Evolutionary conservation across 148 eudicot genomes (phyloP), one percentile per base, ranked within the genome.

Genomic region (Chenopodium formosanum): DNA sequence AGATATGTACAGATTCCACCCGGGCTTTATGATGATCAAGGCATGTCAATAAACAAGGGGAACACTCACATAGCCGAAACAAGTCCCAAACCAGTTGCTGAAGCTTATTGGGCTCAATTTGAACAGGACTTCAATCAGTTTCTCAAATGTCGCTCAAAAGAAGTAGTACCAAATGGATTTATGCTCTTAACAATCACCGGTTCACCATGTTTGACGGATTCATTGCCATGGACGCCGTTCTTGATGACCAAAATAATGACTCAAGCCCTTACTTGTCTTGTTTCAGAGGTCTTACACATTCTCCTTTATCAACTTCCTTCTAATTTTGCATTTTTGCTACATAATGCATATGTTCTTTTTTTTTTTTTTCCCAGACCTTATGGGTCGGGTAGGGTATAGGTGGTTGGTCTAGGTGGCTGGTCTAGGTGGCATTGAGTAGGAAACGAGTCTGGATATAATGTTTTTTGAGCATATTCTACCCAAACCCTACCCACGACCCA

Each of bases 91-190:
- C 32, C 8, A 1, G 91, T 88, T 66, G 80, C 72, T 20, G 72
- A 84, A 60, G 88, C 90, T 2, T 90, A 88, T 66, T 60, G 65
- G 48, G 48, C 75, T 73, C 88, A 90, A 40, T 90, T 88, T 47
- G 52, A 82, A 47, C 66, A 81, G 62, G 91, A 88, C 58, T 83
- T 85, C 12, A 75, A 75, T 4, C 3, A 20, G 13, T 90, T 90
- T 50, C 81, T 90, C 68, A 79, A 60, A 2, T 87, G 82, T 34
- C 87, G 93, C 10, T 81, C 89, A 16, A 23, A 81, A 65, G 93
- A 90, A 80, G 79, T 87, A 27, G 73, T 82, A 25, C 27, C 78
- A 23, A 50, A 82, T 20, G 88, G 90, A 23, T 64, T 19, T 37
- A 71, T 79, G 78, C 78, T 88, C 31, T 72, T 88, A 70, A 80